A percentile compares a stretch with the other conserved stretches of the same genome.
Evolutionary conservation across 2,329 filamentous ascomycete genomes (phyloP).

Genomic region (Alternaria conjuncta): DNA sequence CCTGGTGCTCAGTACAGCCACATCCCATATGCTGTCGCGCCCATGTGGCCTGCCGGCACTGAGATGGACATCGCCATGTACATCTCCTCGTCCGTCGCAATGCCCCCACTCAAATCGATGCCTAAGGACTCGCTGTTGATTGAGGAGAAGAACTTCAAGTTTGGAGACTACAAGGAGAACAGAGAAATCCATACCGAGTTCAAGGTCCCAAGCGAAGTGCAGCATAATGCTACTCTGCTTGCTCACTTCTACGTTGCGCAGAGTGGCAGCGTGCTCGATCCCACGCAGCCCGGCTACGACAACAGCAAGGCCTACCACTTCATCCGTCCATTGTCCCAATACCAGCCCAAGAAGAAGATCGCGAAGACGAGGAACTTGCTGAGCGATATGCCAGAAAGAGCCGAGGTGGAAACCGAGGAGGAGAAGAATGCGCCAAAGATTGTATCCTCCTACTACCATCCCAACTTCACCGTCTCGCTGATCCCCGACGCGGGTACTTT

Average conservation of each 20-base stretch:
- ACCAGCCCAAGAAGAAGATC: constrained; percentile 88
- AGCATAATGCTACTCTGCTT: constrained; percentile 92
- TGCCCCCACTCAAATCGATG: constrained; percentile 70
- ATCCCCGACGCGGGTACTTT: constrained; percentile 79
- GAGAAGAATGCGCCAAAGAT: constrained; percentile 66
- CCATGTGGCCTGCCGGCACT: constrained; percentile 85
- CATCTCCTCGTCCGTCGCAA: constrained; percentile 75
- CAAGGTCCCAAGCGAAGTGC: constrained; percentile 76
- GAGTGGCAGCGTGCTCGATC: constrained; percentile 77
- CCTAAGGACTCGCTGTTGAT: constrained; percentile 74
- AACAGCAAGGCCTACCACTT: constrained; percentile 81
- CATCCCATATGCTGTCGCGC: constrained; percentile 75
- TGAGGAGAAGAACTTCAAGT: constrained; percentile 78
- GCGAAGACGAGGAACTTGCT: constrained; percentile 88
- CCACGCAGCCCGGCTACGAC: constrained; percentile 74
- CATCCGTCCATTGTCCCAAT: constrained; percentile 82
- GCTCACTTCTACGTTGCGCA: constrained; percentile 91
- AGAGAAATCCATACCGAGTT: constrained; percentile 80
- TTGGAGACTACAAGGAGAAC: constrained; percentile 80
- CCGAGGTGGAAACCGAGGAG: constrained; percentile 59
- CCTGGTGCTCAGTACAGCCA: constrained; percentile 63
- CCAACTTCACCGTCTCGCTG: constrained; percentile 89
- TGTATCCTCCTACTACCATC: constrained; percentile 88
- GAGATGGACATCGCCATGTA: constrained; percentile 84
- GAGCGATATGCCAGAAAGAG: constrained; percentile 54